These are phyloP conservation scores for Mortierella sp. DNA, from an alignment of 371 early-diverging fungal species.

Conservation along the genomic window DNA sequence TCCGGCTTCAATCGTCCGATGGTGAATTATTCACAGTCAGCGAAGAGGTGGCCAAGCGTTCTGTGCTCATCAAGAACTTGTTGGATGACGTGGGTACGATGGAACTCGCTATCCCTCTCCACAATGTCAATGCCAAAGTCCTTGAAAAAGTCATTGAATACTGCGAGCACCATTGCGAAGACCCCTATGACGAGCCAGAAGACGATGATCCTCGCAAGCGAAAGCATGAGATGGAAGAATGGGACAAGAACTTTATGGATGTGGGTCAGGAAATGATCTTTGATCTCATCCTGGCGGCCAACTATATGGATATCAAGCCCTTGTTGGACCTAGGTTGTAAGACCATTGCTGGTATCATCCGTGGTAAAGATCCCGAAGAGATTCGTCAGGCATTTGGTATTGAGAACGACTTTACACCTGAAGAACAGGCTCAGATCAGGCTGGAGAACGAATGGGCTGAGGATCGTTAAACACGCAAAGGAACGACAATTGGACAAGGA, in stretches of 20 bases:
- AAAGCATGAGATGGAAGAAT: constrained; percentile 79
- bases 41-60: constrained; percentile 86
- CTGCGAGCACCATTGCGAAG: constrained; percentile 82
- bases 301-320: constrained; percentile 96
- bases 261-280: constrained; percentile 84
- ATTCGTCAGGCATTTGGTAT: constrained; percentile 95
- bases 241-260: constrained; percentile 85
- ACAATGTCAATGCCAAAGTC: constrained; percentile 76
- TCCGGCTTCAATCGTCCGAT: constrained; percentile 69
- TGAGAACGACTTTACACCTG: constrained; percentile 93
- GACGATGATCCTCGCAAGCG: constrained; percentile 69
- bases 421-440: constrained; percentile 58
- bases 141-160: constrained; percentile 84
- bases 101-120: constrained; percentile 80
- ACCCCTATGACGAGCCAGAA: constrained; percentile 65
- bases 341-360: constrained; percentile 98
- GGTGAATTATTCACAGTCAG: constrained; percentile 80
- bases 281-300: constrained; percentile 88
- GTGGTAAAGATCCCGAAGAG: constrained; percentile 92
- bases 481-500: not conserved
- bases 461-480: constrained; percentile 69
- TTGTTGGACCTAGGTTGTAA: constrained; percentile 96
- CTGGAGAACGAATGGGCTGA: constrained; percentile 94
- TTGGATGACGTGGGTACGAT: constrained; percentile 87
- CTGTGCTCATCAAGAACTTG: constrained; percentile 93